These are phyloP conservation scores for Hortaea werneckii DNA, from an alignment of 2,329 filamentous ascomycete species.

Conservation along the genomic window DNA sequence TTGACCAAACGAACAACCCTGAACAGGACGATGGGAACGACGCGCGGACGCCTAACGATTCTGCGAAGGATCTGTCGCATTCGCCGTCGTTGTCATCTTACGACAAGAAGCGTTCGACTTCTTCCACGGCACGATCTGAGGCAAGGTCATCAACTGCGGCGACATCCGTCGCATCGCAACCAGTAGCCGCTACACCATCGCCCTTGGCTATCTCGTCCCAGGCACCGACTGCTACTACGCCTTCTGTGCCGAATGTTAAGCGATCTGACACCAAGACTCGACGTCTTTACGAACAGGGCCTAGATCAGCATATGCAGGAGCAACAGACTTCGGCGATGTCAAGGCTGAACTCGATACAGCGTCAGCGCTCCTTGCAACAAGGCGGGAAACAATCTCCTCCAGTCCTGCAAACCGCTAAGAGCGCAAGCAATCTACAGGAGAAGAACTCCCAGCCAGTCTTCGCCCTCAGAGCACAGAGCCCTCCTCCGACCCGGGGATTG, in stretches of 20 bases:
- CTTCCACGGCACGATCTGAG: constrained; percentile 63
- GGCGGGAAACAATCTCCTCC: constrained; percentile 40
- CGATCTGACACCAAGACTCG: constrained; percentile 60
- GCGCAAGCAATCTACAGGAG: constrained; percentile 57
- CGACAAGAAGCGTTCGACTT: constrained; percentile 66
- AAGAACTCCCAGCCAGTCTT: constrained; percentile 23
- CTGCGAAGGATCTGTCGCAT: constrained; percentile 28
- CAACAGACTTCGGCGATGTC: constrained; percentile 67
- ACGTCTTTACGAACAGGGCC: constrained; percentile 71
- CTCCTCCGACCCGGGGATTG: constrained; percentile 30
- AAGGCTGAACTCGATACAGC: constrained; percentile 69
- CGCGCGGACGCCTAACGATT: constrained; percentile 37
- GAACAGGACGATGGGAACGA: constrained; percentile 28
- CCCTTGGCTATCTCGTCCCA: constrained; percentile 51
- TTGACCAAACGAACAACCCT: constrained; percentile 23
- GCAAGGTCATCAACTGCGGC: constrained; percentile 75
- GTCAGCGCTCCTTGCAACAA: constrained; percentile 45
- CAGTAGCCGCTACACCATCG: constrained; percentile 26
- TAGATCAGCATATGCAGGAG: constrained; percentile 70
- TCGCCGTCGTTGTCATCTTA: constrained; percentile 54
- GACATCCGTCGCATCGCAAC: constrained; percentile 75
- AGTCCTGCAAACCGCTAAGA: constrained; percentile 31
- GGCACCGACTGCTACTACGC: constrained; percentile 23
- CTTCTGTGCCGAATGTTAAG: constrained; percentile 39
- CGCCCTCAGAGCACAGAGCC: constrained; percentile 20